These are phyloP conservation scores for Microdochium nivale DNA, from an alignment of 2,329 filamentous ascomycete species.

Conservation along the genomic window DNA sequence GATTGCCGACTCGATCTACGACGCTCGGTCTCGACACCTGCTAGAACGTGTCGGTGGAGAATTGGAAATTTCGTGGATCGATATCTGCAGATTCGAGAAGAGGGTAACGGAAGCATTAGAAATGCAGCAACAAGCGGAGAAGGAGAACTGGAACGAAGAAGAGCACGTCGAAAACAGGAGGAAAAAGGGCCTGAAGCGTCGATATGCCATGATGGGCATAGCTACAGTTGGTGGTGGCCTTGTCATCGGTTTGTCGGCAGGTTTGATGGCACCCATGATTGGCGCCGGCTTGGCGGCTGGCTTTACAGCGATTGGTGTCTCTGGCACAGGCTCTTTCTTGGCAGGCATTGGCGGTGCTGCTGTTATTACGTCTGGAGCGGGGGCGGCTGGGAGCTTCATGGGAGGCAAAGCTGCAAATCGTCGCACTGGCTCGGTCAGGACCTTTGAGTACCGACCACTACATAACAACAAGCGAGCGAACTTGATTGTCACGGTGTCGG, in stretches of 20 bases:
- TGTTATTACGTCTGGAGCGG: slow-evolving; percentile 84
- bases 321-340: slow-evolving; percentile 80
- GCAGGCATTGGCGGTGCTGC: slow-evolving; percentile 89
- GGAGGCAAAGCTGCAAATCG: slow-evolving; percentile 78
- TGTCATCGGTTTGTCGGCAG: slow-evolving; percentile 91
- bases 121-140: slow-evolving; percentile 91
- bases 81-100: slow-evolving; percentile 96
- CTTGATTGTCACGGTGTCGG: slow-evolving; percentile 86
- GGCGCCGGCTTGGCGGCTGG: slow-evolving; percentile 89
- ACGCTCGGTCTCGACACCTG: slow-evolving; percentile 75
- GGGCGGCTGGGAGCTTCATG: slow-evolving; percentile 78
- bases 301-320: slow-evolving; percentile 89
- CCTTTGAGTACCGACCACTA: slow-evolving; percentile 91
- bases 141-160: slow-evolving; percentile 96
- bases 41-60: slow-evolving; percentile 75
- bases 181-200: slow-evolving; percentile 71
- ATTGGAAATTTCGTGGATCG: slow-evolving; percentile 78
- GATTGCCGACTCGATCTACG: slow-evolving; percentile 94
- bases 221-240: slow-evolving; percentile 92
- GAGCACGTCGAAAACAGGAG: slow-evolving; percentile 83
- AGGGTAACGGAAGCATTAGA: slow-evolving; percentile 92
- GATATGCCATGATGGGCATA: slow-evolving; percentile 92
- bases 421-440: slow-evolving; percentile 84
- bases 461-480: slow-evolving; percentile 99
- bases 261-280: slow-evolving; percentile 85